Conservation (phyloP, 805 yeast species). For the Sugiyamaella marilandica region DNA sequence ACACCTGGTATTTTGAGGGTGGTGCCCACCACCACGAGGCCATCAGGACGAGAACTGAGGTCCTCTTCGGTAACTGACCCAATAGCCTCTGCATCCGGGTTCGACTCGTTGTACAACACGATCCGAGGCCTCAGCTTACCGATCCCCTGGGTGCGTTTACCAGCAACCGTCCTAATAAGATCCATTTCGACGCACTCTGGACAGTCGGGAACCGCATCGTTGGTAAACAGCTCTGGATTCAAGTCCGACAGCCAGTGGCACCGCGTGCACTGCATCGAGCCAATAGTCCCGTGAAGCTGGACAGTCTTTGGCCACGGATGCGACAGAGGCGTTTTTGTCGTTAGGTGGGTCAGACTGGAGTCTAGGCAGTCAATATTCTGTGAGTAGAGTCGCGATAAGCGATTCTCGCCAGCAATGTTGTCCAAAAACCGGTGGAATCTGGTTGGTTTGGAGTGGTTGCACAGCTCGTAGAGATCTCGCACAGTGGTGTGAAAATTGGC, state of each 20-base stretch:
- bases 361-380: conserved; percentile 87
- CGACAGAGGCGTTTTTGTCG: conserved; percentile 47
- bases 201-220: conserved; percentile 50
- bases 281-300: conserved; percentile 82
- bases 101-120: conserved; percentile 66
- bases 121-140: conserved; percentile 64
- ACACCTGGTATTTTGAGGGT: conserved; percentile 78
- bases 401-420: conserved; percentile 52
- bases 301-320: conserved; percentile 53
- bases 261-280: conserved; percentile 68
- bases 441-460: conserved; percentile 59
- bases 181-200: conserved; percentile 61
- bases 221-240: conserved; percentile 46
- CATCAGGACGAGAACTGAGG: conserved; percentile 62
- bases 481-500: conserved; percentile 70
- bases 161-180: conserved; percentile 49
- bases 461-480: conserved; percentile 52
- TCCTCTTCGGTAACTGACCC: conserved; percentile 71
- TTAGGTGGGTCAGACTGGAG: conserved; percentile 45
- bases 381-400: conserved; percentile 71
- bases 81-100: conserved; percentile 85
- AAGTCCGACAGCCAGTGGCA: conserved; percentile 58
- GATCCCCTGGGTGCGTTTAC: conserved; percentile 59
- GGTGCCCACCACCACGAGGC: conserved; percentile 78
- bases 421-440: conserved; percentile 66